Evolutionary conservation across 2,329 filamentous ascomycete species (phyloP), one percentile per base, ranked within the genome.

Genomic region (Pyrenochaeta sp.): DNA sequence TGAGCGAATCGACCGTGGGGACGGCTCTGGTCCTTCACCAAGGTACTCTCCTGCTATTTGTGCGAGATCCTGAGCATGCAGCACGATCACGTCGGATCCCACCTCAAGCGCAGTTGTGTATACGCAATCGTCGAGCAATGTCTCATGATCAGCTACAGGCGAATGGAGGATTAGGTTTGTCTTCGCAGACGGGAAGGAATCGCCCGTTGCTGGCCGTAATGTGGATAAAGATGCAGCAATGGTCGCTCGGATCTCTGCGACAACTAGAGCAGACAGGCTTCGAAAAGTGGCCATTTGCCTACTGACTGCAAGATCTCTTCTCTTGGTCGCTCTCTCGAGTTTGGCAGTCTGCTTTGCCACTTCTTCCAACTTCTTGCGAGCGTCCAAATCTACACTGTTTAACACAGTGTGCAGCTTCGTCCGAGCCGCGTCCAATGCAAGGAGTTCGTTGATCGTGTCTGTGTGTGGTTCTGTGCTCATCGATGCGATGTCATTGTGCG

Each of bases 61-160:
- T 2, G 90, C 90, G 52, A 96, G 78, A 68, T 90, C 89, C 61
- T 88, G 85, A 1, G 91, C 87, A 69, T 89, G 86, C 10, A 96
- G 72, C 22, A 86, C 84, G 32, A 95, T 78, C 2, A 94, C 71
- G 64, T 94, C 88, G 2, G 91, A 89, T 6, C 79, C 80, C 5
- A 90, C 79, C 34, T 87, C 83, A 12, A 80, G 79, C 0, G 90
- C 90, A 43, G 90, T 79, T 50, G 86, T 83, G 58, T 86, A 82
- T 1, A 93, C 85, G n/a, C 91, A 79, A 3, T 80, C 77, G 61
- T 89, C 84, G 36, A 91, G 76, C 60, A 85, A 83, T 46, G 76
- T 73, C 54, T 82, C 85, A 39, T 81, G 84, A 46, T 85, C 83
- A 42, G 84, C 81, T 27, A 82, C 81, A 1, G 87, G 86, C 61